These are phyloP conservation scores for Toxicodendron radicans DNA, from an alignment of 345 rosid genomes.

Conservation along the genomic window DNA sequence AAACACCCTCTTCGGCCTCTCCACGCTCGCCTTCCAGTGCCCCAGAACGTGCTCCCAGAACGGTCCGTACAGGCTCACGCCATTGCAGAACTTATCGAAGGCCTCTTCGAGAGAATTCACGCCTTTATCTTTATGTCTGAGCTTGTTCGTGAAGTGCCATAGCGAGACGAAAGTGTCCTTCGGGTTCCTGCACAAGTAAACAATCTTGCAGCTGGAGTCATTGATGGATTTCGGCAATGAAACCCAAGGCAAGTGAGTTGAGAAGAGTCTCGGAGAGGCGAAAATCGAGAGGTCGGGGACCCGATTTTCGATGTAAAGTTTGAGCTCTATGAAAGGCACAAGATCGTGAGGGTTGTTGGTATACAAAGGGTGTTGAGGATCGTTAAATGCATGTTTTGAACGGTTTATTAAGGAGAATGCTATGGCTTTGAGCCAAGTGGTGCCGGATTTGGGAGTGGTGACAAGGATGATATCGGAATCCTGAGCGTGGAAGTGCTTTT, in stretches of 20 bases:
- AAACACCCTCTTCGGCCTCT: slow-evolving; percentile 34
- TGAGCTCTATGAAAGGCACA: slow-evolving; percentile 47
- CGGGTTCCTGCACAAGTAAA: slow-evolving; percentile 54
- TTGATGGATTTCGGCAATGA: slow-evolving; percentile 34
- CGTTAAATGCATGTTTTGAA: not conserved
- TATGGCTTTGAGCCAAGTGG: slow-evolving; percentile 57
- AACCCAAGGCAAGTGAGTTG: slow-evolving; percentile 36
- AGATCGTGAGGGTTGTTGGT: slow-evolving; percentile 48
- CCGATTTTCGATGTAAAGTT: slow-evolving; percentile 13
- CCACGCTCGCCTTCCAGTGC: slow-evolving; percentile 31
- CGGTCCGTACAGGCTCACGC: slow-evolving; percentile 47
- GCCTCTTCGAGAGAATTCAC: slow-evolving; percentile 27
- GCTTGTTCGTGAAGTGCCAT: slow-evolving; percentile 50
- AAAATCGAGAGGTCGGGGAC: slow-evolving; percentile 25
- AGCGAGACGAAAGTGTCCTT: slow-evolving; percentile 51
- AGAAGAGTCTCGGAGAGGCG: slow-evolving; percentile 41
- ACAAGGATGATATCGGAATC: slow-evolving; percentile 41
- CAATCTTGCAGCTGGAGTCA: slow-evolving; percentile 40
- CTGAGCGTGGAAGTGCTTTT: slow-evolving; percentile 41
- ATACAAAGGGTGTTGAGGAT: slow-evolving; percentile 42
- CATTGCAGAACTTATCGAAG: slow-evolving; percentile 43
- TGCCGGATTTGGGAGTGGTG: slow-evolving; percentile 59
- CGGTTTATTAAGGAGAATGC: slow-evolving; percentile 41
- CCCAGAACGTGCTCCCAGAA: slow-evolving; percentile 47
- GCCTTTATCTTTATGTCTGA: slow-evolving; percentile 23